phyloP scores from a whole-genome alignment of 2,329 filamentous ascomycete species.

The Bipolaris zeicola region DNA sequence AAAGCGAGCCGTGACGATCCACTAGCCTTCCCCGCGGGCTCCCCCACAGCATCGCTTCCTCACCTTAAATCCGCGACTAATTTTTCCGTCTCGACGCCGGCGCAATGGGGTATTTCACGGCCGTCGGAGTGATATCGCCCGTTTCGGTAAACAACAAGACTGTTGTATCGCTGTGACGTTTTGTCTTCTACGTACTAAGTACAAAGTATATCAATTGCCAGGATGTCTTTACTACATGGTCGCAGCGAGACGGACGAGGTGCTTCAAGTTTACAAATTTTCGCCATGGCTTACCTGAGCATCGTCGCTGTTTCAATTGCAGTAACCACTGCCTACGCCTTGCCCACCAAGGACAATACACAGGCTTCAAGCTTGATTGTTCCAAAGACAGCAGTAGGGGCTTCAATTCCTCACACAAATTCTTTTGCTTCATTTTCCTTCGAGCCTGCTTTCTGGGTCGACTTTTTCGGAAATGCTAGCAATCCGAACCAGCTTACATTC shows the following conservation, averaged over 20 bases:
- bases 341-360: not conserved
- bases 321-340: not conserved
- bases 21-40: constrained; percentile 5
- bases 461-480: constrained; percentile 18
- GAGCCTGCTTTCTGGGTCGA: constrained; percentile 21
- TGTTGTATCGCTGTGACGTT: not conserved
- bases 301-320: constrained; percentile 2
- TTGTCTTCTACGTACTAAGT: not conserved
- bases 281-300: constrained; percentile 1
- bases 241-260: not conserved
- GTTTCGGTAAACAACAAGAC: not conserved
- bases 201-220: not conserved
- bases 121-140: constrained; percentile 7
- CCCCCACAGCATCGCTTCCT: constrained; percentile 1
- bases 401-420: constrained; percentile 17
- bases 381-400: constrained; percentile 10
- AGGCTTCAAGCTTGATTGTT: not conserved
- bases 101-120: constrained; percentile 6
- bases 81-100: not conserved
- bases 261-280: not conserved
- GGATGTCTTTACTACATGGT: not conserved
- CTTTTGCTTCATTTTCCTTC: constrained; percentile 18
- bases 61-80: not conserved
- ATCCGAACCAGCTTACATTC: constrained; percentile 13
- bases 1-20: constrained; percentile 5